phyloP scores from a whole-genome alignment of 1,284 basidiomycete genomes.

The Ustilago hordei region DNA sequence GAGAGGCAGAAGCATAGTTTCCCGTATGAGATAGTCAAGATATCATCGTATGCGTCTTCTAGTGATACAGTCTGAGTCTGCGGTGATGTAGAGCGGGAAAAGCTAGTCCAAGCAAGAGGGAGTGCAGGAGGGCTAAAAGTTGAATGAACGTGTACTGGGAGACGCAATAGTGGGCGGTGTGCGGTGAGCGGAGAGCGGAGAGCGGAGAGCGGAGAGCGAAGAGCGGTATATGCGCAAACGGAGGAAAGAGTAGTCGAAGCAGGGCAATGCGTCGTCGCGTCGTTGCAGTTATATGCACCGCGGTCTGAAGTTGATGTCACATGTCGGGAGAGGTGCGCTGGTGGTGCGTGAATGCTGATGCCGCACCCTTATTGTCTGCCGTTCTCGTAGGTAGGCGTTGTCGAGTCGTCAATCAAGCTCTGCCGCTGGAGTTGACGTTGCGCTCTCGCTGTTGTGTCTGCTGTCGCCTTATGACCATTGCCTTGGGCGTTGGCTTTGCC shows the following conservation, averaged over 20 bases:
- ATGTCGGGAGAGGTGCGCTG: not conserved
- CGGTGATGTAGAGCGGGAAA: not conserved
- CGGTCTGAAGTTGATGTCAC: conserved; percentile 7
- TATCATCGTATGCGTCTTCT: conserved; percentile 15
- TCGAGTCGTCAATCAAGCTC: conserved; percentile 47
- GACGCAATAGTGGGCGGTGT: not conserved
- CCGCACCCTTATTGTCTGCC: conserved; percentile 14
- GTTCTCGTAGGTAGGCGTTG: conserved; percentile 22
- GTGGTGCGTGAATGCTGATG: not conserved
- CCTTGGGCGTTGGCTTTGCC: conserved; percentile 23
- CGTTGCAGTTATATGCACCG: conserved; percentile 6
- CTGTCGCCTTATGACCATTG: conserved; percentile 22
- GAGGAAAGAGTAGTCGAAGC: not conserved
- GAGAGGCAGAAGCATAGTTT: not conserved
- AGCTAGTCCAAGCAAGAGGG: not conserved
- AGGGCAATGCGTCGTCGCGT: not conserved
- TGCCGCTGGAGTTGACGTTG: conserved; percentile 40
- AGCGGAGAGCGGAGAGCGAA: not conserved
- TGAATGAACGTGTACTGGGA: conserved; percentile 5
- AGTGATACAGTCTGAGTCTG: conserved; percentile 40
- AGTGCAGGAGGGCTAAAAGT: not conserved
- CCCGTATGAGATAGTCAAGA: not conserved
- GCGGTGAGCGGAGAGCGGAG: not conserved
- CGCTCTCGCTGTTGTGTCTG: conserved; percentile 22
- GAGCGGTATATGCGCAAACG: conserved; percentile 16